Evolutionary conservation across 495 filamentous ascomycete species (phyloP).

Genomic region (Choiromyces venosus): DNA sequence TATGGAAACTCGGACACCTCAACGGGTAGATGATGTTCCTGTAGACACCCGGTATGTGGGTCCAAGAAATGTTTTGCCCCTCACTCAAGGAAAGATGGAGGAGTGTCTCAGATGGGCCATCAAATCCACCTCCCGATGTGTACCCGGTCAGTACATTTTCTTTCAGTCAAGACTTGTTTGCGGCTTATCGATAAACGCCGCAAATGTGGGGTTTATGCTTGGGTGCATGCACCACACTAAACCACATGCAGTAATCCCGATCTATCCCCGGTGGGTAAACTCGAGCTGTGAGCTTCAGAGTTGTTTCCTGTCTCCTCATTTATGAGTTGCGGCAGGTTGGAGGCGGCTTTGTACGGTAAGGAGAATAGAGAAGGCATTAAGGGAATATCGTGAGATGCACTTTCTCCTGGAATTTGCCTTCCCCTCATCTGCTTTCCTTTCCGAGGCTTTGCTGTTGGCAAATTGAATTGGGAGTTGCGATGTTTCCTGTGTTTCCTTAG

Average conservation of each 20-base stretch:
- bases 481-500: neutral
- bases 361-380: neutral
- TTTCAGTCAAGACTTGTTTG: slow-evolving; percentile 11
- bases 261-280: slow-evolving; percentile 21
- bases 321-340: too few species aligned
- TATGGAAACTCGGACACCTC: neutral
- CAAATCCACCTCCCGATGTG: neutral
- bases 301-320: too few species aligned
- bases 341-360: neutral
- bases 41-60: neutral
- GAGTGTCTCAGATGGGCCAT: neutral
- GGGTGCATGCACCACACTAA: slow-evolving; percentile 13
- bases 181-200: slow-evolving; percentile 16
- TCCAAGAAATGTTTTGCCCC: neutral
- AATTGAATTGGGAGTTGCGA: neutral
- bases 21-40: neutral
- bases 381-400: neutral
- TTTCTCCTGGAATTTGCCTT: neutral
- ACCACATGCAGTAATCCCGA: slow-evolving; percentile 19
- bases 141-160: neutral
- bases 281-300: neutral
- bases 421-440: neutral
- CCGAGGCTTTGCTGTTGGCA: too few species aligned
- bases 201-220: neutral
- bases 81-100: neutral